A percentile compares a stretch with the other conserved stretches of the same genome.
These are phyloP conservation scores for Lecanicillium sp. DNA, from an alignment of 2,329 filamentous ascomycete genomes.

Conservation along the genomic window DNA sequence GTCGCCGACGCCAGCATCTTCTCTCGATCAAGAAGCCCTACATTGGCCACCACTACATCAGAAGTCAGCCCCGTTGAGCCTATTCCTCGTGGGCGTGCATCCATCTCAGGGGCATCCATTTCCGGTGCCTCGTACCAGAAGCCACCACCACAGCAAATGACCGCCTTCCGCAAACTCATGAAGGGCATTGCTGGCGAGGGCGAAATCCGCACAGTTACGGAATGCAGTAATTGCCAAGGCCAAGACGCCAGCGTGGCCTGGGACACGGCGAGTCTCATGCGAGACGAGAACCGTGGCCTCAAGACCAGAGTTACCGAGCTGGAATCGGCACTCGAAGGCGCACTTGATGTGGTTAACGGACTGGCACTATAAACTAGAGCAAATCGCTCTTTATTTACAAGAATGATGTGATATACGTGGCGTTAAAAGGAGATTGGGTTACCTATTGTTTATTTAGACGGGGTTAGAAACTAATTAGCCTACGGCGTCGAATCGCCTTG, in stretches of 20 bases:
- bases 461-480: slow-evolving; percentile 1
- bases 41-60: slow-evolving; percentile 35
- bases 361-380: slow-evolving; percentile 22
- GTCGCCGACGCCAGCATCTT: slow-evolving; percentile 52
- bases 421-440: slow-evolving; percentile 1
- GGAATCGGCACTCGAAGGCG: slow-evolving; percentile 55
- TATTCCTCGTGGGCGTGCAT: not conserved
- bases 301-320: slow-evolving; percentile 54
- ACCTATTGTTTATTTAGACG: slow-evolving; percentile 6
- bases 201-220: slow-evolving; percentile 21
- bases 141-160: slow-evolving; percentile 24
- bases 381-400: not conserved
- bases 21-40: slow-evolving; percentile 54
- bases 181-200: slow-evolving; percentile 35
- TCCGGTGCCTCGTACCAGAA: slow-evolving; percentile 29
- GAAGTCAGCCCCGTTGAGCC: slow-evolving; percentile 23
- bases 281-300: slow-evolving; percentile 56
- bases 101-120: not conserved
- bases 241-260: slow-evolving; percentile 55
- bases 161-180: slow-evolving; percentile 37
- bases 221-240: slow-evolving; percentile 52
- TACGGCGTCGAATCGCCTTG: not conserved
- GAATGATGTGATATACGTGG: slow-evolving; percentile 6
- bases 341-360: slow-evolving; percentile 54
- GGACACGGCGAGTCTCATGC: slow-evolving; percentile 56